These are phyloP conservation scores for Candida dajiaensis DNA, from an alignment of 805 yeast genomes.

Conservation along the genomic window DNA sequence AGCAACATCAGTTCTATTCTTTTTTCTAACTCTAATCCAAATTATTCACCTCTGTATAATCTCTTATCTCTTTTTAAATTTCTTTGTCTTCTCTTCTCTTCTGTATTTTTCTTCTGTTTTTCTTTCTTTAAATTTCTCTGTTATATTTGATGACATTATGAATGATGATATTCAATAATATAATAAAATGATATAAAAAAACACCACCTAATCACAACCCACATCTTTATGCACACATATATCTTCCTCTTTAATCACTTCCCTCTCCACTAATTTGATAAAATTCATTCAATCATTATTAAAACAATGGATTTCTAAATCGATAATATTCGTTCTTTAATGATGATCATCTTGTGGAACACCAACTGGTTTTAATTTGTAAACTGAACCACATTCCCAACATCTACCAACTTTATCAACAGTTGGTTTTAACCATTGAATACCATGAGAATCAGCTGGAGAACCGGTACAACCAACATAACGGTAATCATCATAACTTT, in stretches of 20 bases:
- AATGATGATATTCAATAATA: background rate
- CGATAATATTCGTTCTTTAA: conserved; percentile 6
- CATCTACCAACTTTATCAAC: conserved; percentile 84
- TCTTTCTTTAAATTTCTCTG: background rate
- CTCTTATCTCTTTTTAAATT: background rate
- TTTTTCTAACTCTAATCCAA: too few relatives aligned
- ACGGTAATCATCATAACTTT: conserved; percentile 87
- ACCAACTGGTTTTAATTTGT: conserved; percentile 83
- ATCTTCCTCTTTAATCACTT: background rate
- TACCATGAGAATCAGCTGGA: conserved; percentile 87
- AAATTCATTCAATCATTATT: background rate
- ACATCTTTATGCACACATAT: background rate
- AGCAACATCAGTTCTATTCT: too few relatives aligned
- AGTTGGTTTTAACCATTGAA: conserved; percentile 90
- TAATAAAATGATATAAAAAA: background rate
- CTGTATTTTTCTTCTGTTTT: too few relatives aligned
- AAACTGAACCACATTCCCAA: conserved; percentile 98
- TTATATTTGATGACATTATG: background rate
- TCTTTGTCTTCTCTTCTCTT: background rate
- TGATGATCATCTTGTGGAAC: conserved; percentile 54
- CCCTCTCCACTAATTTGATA: background rate
- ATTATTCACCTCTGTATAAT: background rate
- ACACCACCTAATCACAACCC: background rate
- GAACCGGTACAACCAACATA: conserved; percentile 97
- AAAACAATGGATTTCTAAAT: background rate